These are phyloP conservation scores for Tolypocladium cylindrosporum DNA, from an alignment of 2,329 filamentous ascomycete species.

Conservation along the genomic window DNA sequence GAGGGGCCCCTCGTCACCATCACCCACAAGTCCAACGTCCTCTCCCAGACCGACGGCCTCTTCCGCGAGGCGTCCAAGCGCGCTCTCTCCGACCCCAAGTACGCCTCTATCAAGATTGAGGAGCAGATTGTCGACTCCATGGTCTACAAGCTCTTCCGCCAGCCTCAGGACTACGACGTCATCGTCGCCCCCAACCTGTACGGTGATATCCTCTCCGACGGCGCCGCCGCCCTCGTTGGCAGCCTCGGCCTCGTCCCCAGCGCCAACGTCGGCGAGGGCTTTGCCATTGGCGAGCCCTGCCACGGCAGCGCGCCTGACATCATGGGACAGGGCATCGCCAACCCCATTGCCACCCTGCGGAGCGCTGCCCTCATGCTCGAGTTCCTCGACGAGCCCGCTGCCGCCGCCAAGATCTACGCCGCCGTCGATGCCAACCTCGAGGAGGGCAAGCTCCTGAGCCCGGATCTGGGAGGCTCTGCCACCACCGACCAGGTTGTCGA, in stretches of 20 bases:
- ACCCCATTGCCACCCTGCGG: constrained; percentile 89
- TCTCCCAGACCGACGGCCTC: constrained; percentile 91
- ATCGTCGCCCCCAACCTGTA: constrained; percentile 97
- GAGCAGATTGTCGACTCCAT: constrained; percentile 99
- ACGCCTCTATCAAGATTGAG: constrained; percentile 60
- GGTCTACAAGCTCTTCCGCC: constrained; percentile 99
- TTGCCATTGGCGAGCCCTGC: constrained; percentile 96
- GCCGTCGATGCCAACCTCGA: constrained; percentile 86
- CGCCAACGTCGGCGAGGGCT: constrained; percentile 88
- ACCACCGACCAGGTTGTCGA: constrained; percentile 78
- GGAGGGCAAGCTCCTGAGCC: constrained; percentile 72
- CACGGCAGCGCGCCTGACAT: constrained; percentile 96
- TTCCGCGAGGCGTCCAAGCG: constrained; percentile 74
- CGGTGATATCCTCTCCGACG: constrained; percentile 93
- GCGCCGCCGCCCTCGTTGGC: constrained; percentile 86
- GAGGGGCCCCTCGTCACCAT: constrained; percentile 73
- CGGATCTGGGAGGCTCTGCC: constrained; percentile 82
- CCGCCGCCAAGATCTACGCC: constrained; percentile 80
- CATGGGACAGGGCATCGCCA: constrained; percentile 83
- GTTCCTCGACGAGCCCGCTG: constrained; percentile 79
- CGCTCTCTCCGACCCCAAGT: constrained; percentile 58
- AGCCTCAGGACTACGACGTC: constrained; percentile 91
- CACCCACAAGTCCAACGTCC: constrained; percentile 96
- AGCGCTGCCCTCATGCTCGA: constrained; percentile 93
- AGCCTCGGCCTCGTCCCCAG: constrained; percentile 85